Base-by-base conservation (phyloP, 2,329 filamentous ascomycete genomes). In the Colletotrichum lentis region DNA sequence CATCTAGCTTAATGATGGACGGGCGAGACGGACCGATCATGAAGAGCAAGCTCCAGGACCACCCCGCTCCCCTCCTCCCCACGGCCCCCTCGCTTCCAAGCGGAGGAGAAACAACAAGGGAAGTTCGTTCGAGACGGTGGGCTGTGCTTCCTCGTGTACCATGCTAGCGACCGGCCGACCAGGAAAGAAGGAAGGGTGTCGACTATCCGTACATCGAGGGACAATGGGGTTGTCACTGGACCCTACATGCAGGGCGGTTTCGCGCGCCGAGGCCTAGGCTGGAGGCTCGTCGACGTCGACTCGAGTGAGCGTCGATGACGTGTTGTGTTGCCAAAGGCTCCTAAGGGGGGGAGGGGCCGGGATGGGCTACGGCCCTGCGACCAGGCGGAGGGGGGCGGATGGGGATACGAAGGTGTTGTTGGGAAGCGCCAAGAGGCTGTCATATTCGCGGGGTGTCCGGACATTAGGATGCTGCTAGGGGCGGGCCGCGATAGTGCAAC, bases 401-500 rank as follows among this genome's bases (percentile, higher is more conserved):
- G 27, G 27, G 46, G 46, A 47, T 12, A 53, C 50, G 18, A 53
- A 35, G 18, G 27, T 35, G 50, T 53, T 18, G 50, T 20, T 22
- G 50, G 49, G 27, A 22, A 16, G 3, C 31, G 50, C 50, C 18
- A 54, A 31, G n/a, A 54, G 10, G n/a, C 27, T 14, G 49, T 35
- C 49, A 49, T 35, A 12, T 16, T 37, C 14, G 43, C 27, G 27
- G 27, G 27, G 11, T 14, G 56, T 43, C 56, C 41, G 27, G 55
- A 37, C 43, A 58, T 58, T 8, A 31, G 27, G 43, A 22, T 44
- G 12, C 24, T 27, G 24, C 41, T 35, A 44, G 55, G 11, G 5
- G 55, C 55, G 55, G 55, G 55, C 43, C 55, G 41, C 43, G 43
- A 22, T 24, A 11, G 55, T 47, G 43, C n/a, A 10, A 35, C 27